Base-by-base conservation (phyloP, 495 filamentous ascomycete species). In the Aspergillus indologenus region DNA sequence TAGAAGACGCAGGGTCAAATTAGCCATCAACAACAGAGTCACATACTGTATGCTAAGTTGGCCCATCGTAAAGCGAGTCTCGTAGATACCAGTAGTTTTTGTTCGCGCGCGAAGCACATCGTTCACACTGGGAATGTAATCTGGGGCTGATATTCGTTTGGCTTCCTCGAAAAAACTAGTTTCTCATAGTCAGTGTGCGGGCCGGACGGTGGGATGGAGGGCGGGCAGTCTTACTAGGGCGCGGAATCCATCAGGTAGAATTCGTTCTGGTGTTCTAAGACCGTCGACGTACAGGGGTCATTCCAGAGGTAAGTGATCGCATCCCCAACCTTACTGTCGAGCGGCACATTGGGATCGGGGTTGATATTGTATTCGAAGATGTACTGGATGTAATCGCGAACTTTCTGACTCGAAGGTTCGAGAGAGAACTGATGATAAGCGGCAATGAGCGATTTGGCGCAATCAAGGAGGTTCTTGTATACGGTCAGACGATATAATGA, bases 241-340 rank as follows among this genome's bases (percentile, higher is more conserved):
- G 94, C 94, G 20, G 94, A 98, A 75, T 98, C 94, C 94, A 98
- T 98, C 61, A 98, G 76, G 68, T 98, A 98, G 68, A 98, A 98
- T 75, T 98, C 94, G 76, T 89, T 96, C 70, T 96, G 89, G 69
- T 91, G 89, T 65, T 96, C 93, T 81, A 98, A 85, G 21, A 96
- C 81, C 59, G 82, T 84, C 49, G 90, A 86, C 68, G 91, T 91
- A 63, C 87, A 88, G 23, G 88, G 85, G 67, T 98, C 94, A 62
- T 87, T 88, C 94, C 94, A 98, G 70, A 98, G 74, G 44, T 88
- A 85, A 46, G 87, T 86, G 54, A 97, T 83, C 8, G 95, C 93
- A 58, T 88, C 80, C 34, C 90, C 91, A 17, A 97, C 86, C 61
- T 85, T 85, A 46, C 81, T 62, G 65, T 96, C 89, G 53, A 98